A percentile compares a stretch with the other conserved stretches of the same genome.
These are phyloP conservation scores for Yarrowia deformans DNA, from an alignment of 805 yeast genomes.

Conservation along the genomic window DNA sequence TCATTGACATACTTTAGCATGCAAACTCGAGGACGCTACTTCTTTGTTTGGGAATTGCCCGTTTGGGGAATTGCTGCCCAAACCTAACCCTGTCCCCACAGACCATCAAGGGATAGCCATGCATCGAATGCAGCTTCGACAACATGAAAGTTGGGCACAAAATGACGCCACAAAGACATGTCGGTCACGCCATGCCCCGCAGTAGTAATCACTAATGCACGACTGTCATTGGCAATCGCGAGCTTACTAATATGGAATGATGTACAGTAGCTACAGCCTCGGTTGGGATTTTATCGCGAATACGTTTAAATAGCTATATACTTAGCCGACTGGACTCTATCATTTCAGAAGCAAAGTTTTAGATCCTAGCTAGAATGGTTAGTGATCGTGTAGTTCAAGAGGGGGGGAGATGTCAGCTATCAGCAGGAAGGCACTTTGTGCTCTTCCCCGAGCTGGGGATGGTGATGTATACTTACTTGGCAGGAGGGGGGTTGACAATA, in stretches of 20 bases:
- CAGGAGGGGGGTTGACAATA: constrained; percentile 53
- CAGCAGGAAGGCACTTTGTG: constrained; percentile 21
- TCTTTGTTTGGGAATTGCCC: constrained; percentile 24
- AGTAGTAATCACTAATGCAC: constrained; percentile 2
- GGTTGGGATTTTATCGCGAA: not conserved
- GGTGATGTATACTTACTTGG: constrained; percentile 46
- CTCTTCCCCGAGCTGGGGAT: not conserved
- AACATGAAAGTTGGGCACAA: constrained; percentile 7
- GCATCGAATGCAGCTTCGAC: constrained; percentile 18
- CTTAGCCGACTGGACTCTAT: constrained; percentile 33
- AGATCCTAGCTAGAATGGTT: constrained; percentile 40
- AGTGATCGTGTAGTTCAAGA: constrained; percentile 38
- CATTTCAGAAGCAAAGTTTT: constrained; percentile 29
- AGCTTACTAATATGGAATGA: not conserved
- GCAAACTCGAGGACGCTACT: not conserved
- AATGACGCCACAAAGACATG: constrained; percentile 3
- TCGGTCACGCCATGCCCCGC: constrained; percentile 13
- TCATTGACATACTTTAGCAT: not conserved
- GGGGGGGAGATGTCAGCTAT: not conserved
- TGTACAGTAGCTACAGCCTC: not conserved
- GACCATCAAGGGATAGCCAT: constrained; percentile 4
- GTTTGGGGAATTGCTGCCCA: not conserved
- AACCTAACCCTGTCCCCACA: constrained; percentile 37
- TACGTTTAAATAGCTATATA: constrained; percentile 36
- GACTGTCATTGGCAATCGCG: not conserved